These are phyloP conservation scores for Nakaseomyces delphensis DNA, from an alignment of 1,139 yeast species.

Conservation along the genomic window DNA sequence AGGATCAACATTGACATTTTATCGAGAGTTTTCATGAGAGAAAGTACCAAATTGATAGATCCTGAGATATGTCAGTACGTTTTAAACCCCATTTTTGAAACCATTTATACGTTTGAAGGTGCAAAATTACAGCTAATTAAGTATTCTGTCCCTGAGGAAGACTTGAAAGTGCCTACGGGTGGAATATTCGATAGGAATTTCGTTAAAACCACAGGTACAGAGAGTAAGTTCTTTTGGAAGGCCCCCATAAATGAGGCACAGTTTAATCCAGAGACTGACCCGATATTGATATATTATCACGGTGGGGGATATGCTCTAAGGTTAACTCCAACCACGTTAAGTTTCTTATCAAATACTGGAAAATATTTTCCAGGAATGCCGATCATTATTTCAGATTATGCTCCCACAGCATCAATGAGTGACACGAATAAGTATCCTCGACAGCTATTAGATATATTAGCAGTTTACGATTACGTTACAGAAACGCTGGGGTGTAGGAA, in stretches of 20 bases:
- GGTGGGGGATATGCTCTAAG: slow-evolving; percentile 22
- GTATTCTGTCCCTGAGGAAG: slow-evolving; percentile 4
- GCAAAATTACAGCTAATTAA: neutral
- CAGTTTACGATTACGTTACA: slow-evolving; percentile 12
- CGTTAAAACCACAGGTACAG: neutral
- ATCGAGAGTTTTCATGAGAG: slow-evolving; percentile 16
- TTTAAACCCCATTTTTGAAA: slow-evolving; percentile 16
- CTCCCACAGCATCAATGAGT: slow-evolving; percentile 11
- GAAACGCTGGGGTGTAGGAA: slow-evolving; percentile 11
- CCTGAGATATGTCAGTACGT: slow-evolving; percentile 11
- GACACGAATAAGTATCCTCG: slow-evolving; percentile 10
- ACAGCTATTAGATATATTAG: slow-evolving; percentile 15
- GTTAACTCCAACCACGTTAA: slow-evolving; percentile 13
- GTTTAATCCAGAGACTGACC: slow-evolving; percentile 15
- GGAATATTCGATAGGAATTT: slow-evolving; percentile 5
- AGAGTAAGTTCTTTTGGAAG: slow-evolving; percentile 4
- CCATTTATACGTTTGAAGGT: slow-evolving; percentile 5
- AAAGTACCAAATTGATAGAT: slow-evolving; percentile 14
- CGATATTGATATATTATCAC: slow-evolving; percentile 16
- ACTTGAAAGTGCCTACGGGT: neutral
- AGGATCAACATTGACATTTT: slow-evolving; percentile 7
- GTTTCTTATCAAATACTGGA: slow-evolving; percentile 13
- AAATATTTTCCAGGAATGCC: slow-evolving; percentile 13
- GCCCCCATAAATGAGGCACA: neutral
- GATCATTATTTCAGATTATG: slow-evolving; percentile 16